Evolutionary conservation across 352 stramenopile genomes (phyloP).

Genomic region (Thalassiosira mediterranea): DNA sequence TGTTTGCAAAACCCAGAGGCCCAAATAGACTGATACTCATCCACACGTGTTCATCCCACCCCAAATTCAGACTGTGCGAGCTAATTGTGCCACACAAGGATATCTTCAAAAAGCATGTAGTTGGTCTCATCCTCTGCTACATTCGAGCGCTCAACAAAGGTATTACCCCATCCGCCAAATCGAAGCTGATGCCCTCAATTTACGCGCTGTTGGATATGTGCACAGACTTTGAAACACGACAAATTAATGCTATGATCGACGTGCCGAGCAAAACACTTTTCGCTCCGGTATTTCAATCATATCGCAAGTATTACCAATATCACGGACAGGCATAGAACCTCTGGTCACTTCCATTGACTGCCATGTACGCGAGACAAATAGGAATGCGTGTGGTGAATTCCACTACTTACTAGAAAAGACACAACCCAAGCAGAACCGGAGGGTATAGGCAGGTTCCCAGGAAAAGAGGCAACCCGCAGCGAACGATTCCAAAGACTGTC

Average conservation of each 20-base stretch:
- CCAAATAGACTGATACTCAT: no score
- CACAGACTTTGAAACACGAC: slow-evolving; percentile 69
- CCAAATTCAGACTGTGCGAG: slow-evolving; percentile 64
- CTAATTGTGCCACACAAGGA: slow-evolving; percentile 73
- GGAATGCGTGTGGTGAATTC: no score
- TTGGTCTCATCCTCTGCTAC: slow-evolving; percentile 78
- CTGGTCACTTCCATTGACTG: no score
- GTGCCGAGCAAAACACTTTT: slow-evolving; percentile 64
- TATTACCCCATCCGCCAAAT: slow-evolving; percentile 55
- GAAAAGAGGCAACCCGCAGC: no score
- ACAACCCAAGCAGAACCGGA: no score
- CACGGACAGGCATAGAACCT: slow-evolving; percentile 68
- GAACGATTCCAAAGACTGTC: no score
- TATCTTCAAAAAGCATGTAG: slow-evolving; percentile 81
- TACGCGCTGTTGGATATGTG: slow-evolving; percentile 79
- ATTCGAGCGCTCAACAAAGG: slow-evolving; percentile 54
- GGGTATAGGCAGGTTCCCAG: no score
- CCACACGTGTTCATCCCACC: slow-evolving; percentile 10
- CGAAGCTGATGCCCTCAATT: slow-evolving; percentile 61
- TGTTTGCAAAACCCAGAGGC: no score
- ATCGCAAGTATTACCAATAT: slow-evolving; percentile 77
- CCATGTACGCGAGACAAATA: no score
- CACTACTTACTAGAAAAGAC: no score
- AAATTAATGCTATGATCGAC: slow-evolving; percentile 80
- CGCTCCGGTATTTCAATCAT: slow-evolving; percentile 65